Evolutionary conservation across 1,284 basidiomycete genomes (phyloP).

Genomic region (Athelia psychrophila): DNA sequence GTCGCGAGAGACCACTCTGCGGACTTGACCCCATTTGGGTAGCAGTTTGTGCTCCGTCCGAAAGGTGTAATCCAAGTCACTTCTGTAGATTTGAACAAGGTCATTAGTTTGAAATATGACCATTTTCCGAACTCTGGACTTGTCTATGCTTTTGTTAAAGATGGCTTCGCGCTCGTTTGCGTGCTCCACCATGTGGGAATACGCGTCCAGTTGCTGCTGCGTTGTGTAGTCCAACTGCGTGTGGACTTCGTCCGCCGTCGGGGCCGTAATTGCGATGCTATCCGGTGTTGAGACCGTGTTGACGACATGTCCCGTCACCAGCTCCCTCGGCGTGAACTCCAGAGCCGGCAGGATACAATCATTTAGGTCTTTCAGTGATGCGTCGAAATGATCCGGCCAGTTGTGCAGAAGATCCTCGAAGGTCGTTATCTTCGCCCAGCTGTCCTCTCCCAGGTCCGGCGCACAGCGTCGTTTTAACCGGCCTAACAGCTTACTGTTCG

Average conservation of each 20-base stretch:
- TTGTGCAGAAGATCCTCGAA: constrained; percentile 10
- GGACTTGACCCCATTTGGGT: constrained; percentile 21
- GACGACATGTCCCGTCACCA: constrained; percentile 18
- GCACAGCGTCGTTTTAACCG: constrained; percentile 7
- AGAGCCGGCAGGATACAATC: constrained; percentile 16
- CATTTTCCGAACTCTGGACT: constrained; percentile 7
- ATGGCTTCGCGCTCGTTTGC: constrained; percentile 11
- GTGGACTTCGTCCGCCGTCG: constrained; percentile 1
- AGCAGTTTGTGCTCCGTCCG: constrained; percentile 17
- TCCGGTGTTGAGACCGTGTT: constrained; percentile 15
- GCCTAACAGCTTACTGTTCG: background rate
- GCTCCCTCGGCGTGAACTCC: constrained; percentile 21
- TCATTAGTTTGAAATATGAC: constrained; percentile 10
- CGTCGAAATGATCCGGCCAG: constrained; percentile 19
- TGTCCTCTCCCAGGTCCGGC: constrained; percentile 5
- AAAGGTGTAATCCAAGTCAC: constrained; percentile 15
- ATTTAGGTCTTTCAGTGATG: constrained; percentile 16
- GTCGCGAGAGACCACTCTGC: constrained; percentile 4
- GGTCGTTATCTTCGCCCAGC: constrained; percentile 5
- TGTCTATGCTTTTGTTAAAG: constrained; percentile 18
- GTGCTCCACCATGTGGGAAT: constrained; percentile 11
- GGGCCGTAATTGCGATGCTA: background rate
- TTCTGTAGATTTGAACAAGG: constrained; percentile 13
- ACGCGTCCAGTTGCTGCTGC: constrained; percentile 21
- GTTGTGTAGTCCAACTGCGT: constrained; percentile 18